A percentile compares a stretch with the other conserved stretches of the same genome.
Conservation (phyloP, 768 basidiomycete species). For the Calvatia gigantea region DNA sequence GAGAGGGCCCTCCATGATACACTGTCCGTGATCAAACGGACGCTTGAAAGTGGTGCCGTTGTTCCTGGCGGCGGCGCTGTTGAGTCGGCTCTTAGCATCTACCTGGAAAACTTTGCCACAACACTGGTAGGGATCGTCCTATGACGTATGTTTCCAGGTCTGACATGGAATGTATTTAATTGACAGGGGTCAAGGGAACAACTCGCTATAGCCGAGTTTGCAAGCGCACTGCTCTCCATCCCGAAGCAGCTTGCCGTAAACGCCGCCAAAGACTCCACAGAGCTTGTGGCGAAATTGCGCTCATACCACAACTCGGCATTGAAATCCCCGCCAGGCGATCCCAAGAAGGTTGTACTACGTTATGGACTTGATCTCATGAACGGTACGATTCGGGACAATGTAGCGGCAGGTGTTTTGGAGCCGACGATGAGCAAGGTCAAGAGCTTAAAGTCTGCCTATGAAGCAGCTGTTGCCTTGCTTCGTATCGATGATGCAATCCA, state of each 20-base stretch:
- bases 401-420: constrained; percentile 89
- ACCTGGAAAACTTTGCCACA: constrained; percentile 97
- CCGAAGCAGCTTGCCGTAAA: constrained; percentile 97
- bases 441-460: constrained; percentile 94
- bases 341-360: constrained; percentile 84
- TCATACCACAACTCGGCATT: constrained; percentile 97
- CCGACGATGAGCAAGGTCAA: constrained; percentile 97
- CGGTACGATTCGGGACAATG: constrained; percentile 94
- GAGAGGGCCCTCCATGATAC: constrained; percentile 95
- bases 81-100: constrained; percentile 94
- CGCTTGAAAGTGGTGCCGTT: constrained; percentile 91
- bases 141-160: background rate
- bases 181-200: constrained; percentile 94
- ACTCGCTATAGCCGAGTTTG: constrained; percentile 98
- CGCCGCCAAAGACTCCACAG: constrained; percentile 97
- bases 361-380: constrained; percentile 95
- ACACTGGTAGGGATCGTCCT: constrained; percentile 68
- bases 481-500: constrained; percentile 97
- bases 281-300: constrained; percentile 93
- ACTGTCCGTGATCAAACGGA: constrained; percentile 92
- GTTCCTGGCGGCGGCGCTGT: constrained; percentile 98
- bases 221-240: constrained; percentile 85
- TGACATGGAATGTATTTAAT: background rate
- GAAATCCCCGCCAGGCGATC: constrained; percentile 85
- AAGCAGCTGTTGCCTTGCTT: constrained; percentile 91